Percentiles rank a stretch among this genome's conserved stretches.
phyloP scores from a whole-genome alignment of 805 yeast genomes.

The Yueomyces sp. region DNA sequence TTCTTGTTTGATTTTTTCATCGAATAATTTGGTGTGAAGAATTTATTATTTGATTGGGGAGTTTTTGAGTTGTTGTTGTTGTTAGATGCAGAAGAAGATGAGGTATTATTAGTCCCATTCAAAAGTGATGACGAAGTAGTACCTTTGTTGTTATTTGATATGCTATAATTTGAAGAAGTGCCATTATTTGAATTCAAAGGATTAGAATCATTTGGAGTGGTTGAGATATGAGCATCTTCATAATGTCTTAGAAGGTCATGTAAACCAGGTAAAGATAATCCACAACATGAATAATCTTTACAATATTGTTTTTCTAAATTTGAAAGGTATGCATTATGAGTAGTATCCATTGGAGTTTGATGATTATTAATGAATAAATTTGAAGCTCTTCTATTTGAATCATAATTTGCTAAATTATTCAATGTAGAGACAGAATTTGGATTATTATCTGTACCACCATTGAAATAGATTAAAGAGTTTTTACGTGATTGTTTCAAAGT shows the following conservation, averaged over 20 bases:
- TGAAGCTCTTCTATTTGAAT: constrained; percentile 1
- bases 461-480: background rate
- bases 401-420: constrained; percentile 5
- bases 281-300: constrained; percentile 94
- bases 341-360: constrained; percentile 7
- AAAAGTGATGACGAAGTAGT: background rate
- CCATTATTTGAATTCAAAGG: constrained; percentile 30
- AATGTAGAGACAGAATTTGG: background rate
- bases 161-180: background rate
- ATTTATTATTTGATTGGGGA: no score
- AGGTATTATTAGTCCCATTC: constrained; percentile 6
- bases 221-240: constrained; percentile 82
- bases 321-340: constrained; percentile 69
- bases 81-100: constrained; percentile 9
- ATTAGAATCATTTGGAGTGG: no score
- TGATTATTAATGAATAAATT: background rate
- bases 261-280: constrained; percentile 77
- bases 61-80: background rate
- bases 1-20: background rate
- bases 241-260: constrained; percentile 91
- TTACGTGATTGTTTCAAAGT: constrained; percentile 7
- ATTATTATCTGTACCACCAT: background rate
- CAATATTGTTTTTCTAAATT: constrained; percentile 92
- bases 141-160: background rate
- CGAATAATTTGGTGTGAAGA: background rate